Evolutionary conservation across 1,284 basidiomycete genomes (phyloP), one percentile per base, ranked within the genome.

Genomic region (Chondrostereum purpureum): DNA sequence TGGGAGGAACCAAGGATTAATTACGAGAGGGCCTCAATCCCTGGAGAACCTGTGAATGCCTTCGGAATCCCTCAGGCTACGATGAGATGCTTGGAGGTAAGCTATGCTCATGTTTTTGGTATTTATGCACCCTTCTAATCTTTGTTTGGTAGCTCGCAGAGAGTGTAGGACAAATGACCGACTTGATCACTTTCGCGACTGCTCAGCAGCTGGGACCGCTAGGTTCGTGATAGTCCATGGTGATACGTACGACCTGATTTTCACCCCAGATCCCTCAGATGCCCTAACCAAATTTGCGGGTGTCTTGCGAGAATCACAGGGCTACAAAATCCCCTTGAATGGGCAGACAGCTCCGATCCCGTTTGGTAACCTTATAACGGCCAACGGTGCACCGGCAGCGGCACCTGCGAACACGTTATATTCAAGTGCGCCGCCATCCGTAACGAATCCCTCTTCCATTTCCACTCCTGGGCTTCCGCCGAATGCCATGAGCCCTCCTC

Each of bases 61-160:
- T 89, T 89, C 62, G 86, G 86, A 2, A 86, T 89, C 44, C 86
- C 86, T 2, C 86, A 89, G 58, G 84, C 85, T 2, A 88, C 86
- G 14, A 88, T 89, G 87, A 71, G 86, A 48, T 88, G 86, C 70
- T 66, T 89, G 22, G 86, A 89, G 73, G 83, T 87, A 44, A 42
- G 58, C 18, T 20, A 42, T 42, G 19, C 45, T 18, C 14, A 17
- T 16, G 36, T 27, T 20, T 18, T 23, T 45, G 11, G 17, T 17
- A 17, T 47, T 19, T 5, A 47, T 42, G 19, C 22, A n/a, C n/a
- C n/a, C n/a, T n/a, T n/a, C n/a, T n/a, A n/a, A n/a, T 44, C 17
- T 33, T 43, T 20, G 19, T 42, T 49, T 51, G 46, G 4, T 53
- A 85, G 82, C 64, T 86, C 46, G 84, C 85, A 33, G 86, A 88